Evolutionary conservation across 148 eudicot species (phyloP).

Genomic region (Diospyros lotus): DNA sequence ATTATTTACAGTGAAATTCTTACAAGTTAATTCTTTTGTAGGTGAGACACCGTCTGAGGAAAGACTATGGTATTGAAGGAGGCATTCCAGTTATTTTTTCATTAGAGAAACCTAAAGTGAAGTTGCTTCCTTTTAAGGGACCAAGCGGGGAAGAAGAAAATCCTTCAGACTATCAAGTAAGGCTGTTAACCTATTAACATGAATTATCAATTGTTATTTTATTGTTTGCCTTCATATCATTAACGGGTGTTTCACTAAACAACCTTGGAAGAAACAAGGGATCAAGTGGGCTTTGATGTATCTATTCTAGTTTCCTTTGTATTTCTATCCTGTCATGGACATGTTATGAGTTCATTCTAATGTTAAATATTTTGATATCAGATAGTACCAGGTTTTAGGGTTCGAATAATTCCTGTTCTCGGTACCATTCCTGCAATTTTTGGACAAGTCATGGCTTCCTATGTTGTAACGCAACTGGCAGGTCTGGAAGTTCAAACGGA

Average conservation of each 20-base stretch:
- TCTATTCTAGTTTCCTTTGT: neutral
- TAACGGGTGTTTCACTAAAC: neutral
- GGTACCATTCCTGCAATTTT: conserved; percentile 97
- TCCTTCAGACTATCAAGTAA: conserved; percentile 95
- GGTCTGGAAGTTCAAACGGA: conserved; percentile 76
- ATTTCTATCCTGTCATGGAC: neutral
- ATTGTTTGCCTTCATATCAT: neutral
- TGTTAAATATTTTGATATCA: conserved; percentile 27
- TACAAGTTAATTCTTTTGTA: conserved; percentile 28
- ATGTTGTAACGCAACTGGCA: conserved; percentile 78
- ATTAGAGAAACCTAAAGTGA: conserved; percentile 92
- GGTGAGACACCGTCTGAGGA: conserved; percentile 86
- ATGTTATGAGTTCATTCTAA: neutral
- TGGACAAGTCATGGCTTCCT: conserved; percentile 97
- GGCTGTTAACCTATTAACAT: conserved; percentile 16
- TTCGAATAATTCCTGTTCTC: conserved; percentile 92
- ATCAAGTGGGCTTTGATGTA: neutral
- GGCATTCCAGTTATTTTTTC: conserved; percentile 98
- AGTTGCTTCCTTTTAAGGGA: conserved; percentile 92
- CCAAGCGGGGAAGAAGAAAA: conserved; percentile 86
- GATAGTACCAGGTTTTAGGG: conserved; percentile 98
- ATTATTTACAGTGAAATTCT: conserved; percentile 4
- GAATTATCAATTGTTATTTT: neutral
- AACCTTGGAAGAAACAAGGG: neutral
- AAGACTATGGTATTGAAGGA: conserved; percentile 93